Base-by-base conservation (phyloP, 2,329 filamentous ascomycete species). In the Paecilomyces dactylethromorphus region DNA sequence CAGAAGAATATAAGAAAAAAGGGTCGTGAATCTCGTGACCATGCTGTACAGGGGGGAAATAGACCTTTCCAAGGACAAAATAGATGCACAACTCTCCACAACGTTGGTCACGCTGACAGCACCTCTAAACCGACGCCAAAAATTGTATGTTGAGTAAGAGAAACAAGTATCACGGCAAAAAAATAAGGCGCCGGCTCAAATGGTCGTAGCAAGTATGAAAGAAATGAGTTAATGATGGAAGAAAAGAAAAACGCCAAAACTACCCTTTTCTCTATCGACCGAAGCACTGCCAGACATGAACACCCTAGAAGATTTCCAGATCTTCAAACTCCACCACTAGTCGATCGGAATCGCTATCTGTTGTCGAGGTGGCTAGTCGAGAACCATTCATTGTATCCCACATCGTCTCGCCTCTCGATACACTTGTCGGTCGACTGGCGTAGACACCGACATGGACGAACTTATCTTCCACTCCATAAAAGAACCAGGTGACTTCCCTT, bases 401-500 rank as follows among this genome's bases (percentile, higher is more conserved):
- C 68, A 76, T 69, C 21, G 74, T 75, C 13, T 66, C 67, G 10
- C 69, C 70, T 57, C 71, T 69, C 50, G 68, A 66, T 60, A 83
- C 72, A 65, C 78, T 81, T 52, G 80, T 79, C 56, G 83, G 83
- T 29, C 83, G 76, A 66, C 78, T 81, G 26, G 82, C 83, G 73
- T 85, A 85, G 45, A 84, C 82, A 2, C 83, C 83, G 24, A 85
- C 81, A 63, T 82, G 76, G 22, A 85, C 76, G 26, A 76, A 80
- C 66, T 85, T 85, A 62, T 84, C 81, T 62, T 84, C 82, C 12
- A 84, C 79, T 7, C 81, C 82, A 70, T 80, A 84, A 66, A 85
- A 85, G 69, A 85, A 85, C 78, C 81, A 84, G n/a, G 81, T 83
- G 29, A 85, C 80, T 69, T 85, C 83, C 5, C 83, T 69, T 64